Percentiles rank a stretch among this genome's conserved stretches.
Evolutionary conservation across 306 rosid species (phyloP).

Genomic region (Glycyrrhiza uralensis): DNA sequence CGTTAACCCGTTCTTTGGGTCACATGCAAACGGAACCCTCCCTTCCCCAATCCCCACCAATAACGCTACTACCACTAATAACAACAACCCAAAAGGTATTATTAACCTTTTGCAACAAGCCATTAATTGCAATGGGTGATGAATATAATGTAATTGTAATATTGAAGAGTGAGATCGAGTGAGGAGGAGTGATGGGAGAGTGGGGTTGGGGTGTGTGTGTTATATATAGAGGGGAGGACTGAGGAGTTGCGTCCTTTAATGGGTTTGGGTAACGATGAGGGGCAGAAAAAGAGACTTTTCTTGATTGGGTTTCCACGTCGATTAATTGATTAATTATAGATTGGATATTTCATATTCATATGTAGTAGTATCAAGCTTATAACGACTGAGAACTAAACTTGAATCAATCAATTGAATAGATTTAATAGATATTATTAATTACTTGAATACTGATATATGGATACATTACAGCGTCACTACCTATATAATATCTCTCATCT

Average conservation of each 20-base stretch:
- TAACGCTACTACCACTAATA: neutral
- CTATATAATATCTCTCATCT: no score
- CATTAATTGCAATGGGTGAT: slow-evolving; percentile 8
- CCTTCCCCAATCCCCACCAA: no score
- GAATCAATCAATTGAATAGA: no score
- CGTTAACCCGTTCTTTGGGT: slow-evolving; percentile 58
- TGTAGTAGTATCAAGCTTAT: neutral
- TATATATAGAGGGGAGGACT: slow-evolving; percentile 20
- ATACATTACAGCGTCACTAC: no score
- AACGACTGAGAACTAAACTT: slow-evolving; percentile 17
- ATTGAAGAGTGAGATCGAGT: neutral
- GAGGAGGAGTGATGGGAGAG: neutral
- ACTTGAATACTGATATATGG: no score
- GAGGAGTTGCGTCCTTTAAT: slow-evolving; percentile 29
- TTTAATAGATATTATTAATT: neutral
- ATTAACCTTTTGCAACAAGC: neutral
- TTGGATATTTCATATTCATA: neutral
- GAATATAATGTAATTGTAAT: neutral
- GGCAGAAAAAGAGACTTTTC: slow-evolving; percentile 5
- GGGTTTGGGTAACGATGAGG: slow-evolving; percentile 26
- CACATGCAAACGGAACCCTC: slow-evolving; percentile 73
- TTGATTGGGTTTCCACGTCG: slow-evolving; percentile 73
- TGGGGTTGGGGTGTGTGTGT: neutral
- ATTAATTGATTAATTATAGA: neutral
- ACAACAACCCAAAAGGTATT: neutral